Evolutionary conservation across 108 stramenopile genomes (phyloP).

Genomic region (Asterionellopsis glacialis): DNA sequence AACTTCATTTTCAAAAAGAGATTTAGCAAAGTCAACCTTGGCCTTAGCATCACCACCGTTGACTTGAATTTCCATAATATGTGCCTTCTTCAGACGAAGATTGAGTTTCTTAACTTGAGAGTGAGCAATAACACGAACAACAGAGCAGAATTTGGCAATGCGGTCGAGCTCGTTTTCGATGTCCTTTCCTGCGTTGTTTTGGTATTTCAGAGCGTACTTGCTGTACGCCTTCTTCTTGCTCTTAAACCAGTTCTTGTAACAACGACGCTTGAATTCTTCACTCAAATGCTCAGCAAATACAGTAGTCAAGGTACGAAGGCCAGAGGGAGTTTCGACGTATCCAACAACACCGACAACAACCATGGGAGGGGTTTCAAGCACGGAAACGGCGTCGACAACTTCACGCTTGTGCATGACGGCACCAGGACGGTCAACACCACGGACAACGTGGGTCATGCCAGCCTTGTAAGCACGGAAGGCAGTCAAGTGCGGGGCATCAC

Average conservation of each 20-base stretch:
- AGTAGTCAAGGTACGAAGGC: slow-evolving; percentile 97
- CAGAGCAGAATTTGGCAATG: slow-evolving; percentile 97
- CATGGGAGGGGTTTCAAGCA: slow-evolving; percentile 99
- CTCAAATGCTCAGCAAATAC: slow-evolving; percentile 98
- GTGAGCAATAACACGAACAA: slow-evolving; percentile 99
- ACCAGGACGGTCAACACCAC: slow-evolving; percentile 98
- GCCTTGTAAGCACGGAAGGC: slow-evolving; percentile 99
- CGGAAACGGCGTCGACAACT: slow-evolving; percentile 98
- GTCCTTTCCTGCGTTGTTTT: slow-evolving; percentile 84
- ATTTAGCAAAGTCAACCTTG: slow-evolving; percentile 99
- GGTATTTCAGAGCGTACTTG: slow-evolving; percentile 99
- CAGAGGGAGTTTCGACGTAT: slow-evolving; percentile 98
- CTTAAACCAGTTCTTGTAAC: slow-evolving; percentile 99
- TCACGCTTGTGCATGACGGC: slow-evolving; percentile 99
- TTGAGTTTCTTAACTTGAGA: slow-evolving; percentile 97
- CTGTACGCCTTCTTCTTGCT: slow-evolving; percentile 99
- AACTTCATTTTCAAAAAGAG: slow-evolving; percentile 97
- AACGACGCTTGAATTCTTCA: slow-evolving; percentile 99
- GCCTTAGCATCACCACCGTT: slow-evolving; percentile 96
- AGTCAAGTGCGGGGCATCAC: slow-evolving; percentile 92
- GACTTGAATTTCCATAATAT: slow-evolving; percentile 99
- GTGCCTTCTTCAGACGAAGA: slow-evolving; percentile 98
- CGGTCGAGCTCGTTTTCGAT: slow-evolving; percentile 95
- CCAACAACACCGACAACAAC: slow-evolving; percentile 98
- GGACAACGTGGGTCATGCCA: slow-evolving; percentile 99